These are phyloP conservation scores for Wickerhamomyces alni DNA, from an alignment of 805 yeast species.

Conservation along the genomic window DNA sequence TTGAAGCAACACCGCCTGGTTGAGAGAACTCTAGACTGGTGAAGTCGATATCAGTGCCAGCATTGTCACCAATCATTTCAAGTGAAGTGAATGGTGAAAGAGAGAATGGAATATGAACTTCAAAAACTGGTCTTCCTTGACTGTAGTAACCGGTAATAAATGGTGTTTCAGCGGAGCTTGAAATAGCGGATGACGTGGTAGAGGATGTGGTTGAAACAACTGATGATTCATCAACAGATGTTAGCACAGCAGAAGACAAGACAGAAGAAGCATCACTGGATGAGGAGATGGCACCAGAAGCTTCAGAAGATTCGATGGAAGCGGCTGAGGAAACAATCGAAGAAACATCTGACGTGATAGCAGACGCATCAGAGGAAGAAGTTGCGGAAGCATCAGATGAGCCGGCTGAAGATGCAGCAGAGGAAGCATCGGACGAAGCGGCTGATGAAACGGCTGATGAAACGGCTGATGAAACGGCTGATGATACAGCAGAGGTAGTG, in stretches of 20 bases:
- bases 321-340: too few species aligned
- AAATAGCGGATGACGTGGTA: constrained; percentile 19
- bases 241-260: background rate
- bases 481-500: too few species aligned
- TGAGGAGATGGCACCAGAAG: too few species aligned
- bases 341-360: background rate
- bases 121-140: constrained; percentile 40
- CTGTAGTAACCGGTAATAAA: constrained; percentile 20
- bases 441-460: too few species aligned
- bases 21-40: constrained; percentile 32
- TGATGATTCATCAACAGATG: background rate
- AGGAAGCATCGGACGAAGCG: background rate
- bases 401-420: background rate
- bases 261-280: background rate
- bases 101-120: constrained; percentile 33
- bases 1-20: constrained; percentile 27
- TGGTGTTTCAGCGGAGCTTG: constrained; percentile 22
- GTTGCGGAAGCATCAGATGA: background rate
- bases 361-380: background rate
- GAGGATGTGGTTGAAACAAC: constrained; percentile 15
- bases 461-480: background rate
- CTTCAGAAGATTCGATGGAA: too few species aligned
- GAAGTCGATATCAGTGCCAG: constrained; percentile 29
- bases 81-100: constrained; percentile 54
- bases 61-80: constrained; percentile 51